Conservation (phyloP, 306 rosid species). For the Psophocarpus tetragonolobus region DNA sequence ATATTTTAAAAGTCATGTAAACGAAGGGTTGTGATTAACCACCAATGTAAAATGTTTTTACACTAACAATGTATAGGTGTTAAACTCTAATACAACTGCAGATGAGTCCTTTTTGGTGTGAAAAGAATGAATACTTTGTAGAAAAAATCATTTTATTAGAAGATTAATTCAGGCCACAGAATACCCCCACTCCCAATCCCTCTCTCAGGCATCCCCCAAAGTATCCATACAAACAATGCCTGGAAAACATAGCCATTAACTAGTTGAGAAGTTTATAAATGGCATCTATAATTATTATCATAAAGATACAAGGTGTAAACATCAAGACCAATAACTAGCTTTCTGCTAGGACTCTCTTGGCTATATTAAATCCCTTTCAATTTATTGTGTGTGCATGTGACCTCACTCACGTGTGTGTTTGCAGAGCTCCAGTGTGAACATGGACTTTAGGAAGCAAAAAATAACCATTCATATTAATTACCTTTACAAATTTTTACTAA, state of each 20-base stretch:
- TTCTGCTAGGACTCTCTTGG: conserved; percentile 3
- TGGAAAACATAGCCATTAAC: conserved; percentile 15
- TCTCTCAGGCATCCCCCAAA: not conserved
- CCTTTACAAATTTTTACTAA: not conserved
- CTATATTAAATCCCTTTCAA: not conserved
- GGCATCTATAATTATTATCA: not conserved
- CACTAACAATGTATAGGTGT: no score
- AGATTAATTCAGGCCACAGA: conserved; percentile 2
- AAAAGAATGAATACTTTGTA: not conserved
- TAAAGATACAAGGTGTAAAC: not conserved
- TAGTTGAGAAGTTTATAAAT: not conserved
- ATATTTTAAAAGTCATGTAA: no score
- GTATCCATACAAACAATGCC: not conserved
- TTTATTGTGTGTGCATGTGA: not conserved
- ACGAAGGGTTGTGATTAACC: no score
- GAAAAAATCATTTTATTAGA: not conserved
- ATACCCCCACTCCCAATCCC: not conserved
- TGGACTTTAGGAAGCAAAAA: not conserved
- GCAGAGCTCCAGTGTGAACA: not conserved
- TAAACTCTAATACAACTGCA: no score
- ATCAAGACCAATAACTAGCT: not conserved
- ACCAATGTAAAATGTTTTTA: no score
- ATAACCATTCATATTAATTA: not conserved
- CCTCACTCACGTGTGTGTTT: not conserved
- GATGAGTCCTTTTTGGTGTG: not conserved